phyloP scores from a whole-genome alignment of 177 flowering plant species.

The Vitis hybrid region DNA sequence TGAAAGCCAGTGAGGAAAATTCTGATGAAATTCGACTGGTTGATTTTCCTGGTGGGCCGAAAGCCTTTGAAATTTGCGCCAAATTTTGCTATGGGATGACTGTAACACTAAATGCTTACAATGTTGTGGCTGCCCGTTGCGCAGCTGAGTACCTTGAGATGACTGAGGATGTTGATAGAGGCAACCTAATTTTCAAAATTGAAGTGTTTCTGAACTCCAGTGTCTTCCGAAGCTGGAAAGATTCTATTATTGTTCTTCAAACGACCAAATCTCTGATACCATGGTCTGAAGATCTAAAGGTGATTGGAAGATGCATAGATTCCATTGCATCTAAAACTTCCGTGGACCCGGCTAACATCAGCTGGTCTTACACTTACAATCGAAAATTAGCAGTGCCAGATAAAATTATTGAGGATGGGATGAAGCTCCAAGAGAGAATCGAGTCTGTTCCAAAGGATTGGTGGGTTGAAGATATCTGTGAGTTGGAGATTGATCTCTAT shows the following conservation, averaged over 20 bases:
- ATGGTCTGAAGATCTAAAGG: slow-evolving; percentile 81
- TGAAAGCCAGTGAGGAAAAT: slow-evolving; percentile 46
- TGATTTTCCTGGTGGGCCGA: slow-evolving; percentile 86
- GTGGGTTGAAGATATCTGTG: slow-evolving; percentile 97
- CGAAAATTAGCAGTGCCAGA: slow-evolving; percentile 44
- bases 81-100: slow-evolving; percentile 92
- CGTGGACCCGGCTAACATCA: slow-evolving; percentile 63
- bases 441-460: slow-evolving; percentile 76
- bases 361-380: slow-evolving; percentile 81
- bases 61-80: slow-evolving; percentile 88
- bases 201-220: slow-evolving; percentile 85
- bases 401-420: slow-evolving; percentile 31
- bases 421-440: slow-evolving; percentile 23
- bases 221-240: slow-evolving; percentile 86
- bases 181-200: slow-evolving; percentile 73
- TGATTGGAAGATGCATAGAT: slow-evolving; percentile 78
- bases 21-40: slow-evolving; percentile 52
- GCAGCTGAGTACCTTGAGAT: slow-evolving; percentile 86
- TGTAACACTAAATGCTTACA: slow-evolving; percentile 86
- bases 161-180: slow-evolving; percentile 78
- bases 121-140: slow-evolving; percentile 85
- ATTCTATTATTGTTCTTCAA: slow-evolving; percentile 81
- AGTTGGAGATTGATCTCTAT: slow-evolving; percentile 78
- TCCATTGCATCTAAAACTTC: slow-evolving; percentile 84
- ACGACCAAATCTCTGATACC: slow-evolving; percentile 68